These are phyloP conservation scores for Diphasiastrum complanatum DNA, from an alignment of 83 land plant species.

Conservation along the genomic window DNA sequence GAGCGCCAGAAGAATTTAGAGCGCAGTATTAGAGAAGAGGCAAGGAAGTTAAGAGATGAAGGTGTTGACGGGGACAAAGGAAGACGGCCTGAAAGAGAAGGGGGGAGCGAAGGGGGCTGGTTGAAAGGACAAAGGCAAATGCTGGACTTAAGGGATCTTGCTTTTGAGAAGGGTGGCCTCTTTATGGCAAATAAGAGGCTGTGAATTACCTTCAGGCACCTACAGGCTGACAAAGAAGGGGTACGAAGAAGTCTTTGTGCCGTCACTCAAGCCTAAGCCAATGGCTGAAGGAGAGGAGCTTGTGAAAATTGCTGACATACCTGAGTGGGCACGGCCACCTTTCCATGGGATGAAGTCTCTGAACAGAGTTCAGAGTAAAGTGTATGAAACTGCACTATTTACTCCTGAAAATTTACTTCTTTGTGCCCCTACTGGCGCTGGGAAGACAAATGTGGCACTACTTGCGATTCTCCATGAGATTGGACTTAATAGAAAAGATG, in stretches of 20 bases:
- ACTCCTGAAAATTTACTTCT: too few species aligned
- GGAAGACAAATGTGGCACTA: slow-evolving; percentile 11
- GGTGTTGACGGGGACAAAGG: too few species aligned
- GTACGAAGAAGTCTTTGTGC: slow-evolving; percentile 10
- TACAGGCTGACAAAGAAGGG: slow-evolving; percentile 1
- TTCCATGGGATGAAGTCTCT: slow-evolving; percentile 11
- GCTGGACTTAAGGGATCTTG: slow-evolving; percentile 7
- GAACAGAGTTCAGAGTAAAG: slow-evolving; percentile 10
- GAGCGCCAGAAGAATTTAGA: too few species aligned
- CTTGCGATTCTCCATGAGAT: slow-evolving; percentile 7
- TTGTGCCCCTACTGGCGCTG: slow-evolving; percentile 10
- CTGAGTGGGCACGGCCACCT: slow-evolving; percentile 8
- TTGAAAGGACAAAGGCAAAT: too few species aligned
- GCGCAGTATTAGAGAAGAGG: too few species aligned
- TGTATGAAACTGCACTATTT: slow-evolving; percentile 6
- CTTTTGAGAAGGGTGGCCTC: slow-evolving; percentile 8
- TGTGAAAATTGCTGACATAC: slow-evolving; percentile 3
- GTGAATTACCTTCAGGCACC: slow-evolving; percentile 3
- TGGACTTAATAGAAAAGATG: neutral
- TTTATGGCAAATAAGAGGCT: slow-evolving; percentile 16
- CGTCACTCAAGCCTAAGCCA: slow-evolving; percentile 11
- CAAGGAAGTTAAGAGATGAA: too few species aligned
- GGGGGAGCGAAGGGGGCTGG: slow-evolving; percentile 6
- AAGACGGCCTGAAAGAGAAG: neutral
- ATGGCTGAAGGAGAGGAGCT: slow-evolving; percentile 14